These are phyloP conservation scores for Umbellularia californica DNA, from an alignment of 164 flowering plant species.

Conservation along the genomic window DNA sequence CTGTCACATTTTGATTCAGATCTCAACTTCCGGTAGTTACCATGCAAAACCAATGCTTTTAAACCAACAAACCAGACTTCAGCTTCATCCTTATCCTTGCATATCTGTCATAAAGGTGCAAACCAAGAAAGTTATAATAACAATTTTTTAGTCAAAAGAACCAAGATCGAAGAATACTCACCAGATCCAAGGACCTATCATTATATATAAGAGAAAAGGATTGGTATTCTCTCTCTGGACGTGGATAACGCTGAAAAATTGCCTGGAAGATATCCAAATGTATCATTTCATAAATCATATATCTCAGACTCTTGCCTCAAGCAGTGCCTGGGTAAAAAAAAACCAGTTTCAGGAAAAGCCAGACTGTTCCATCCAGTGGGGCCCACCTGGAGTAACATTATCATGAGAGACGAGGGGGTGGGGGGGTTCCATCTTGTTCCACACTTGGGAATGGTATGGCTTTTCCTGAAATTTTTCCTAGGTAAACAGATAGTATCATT, in stretches of 20 bases:
- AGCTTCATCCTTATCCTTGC: slow-evolving; percentile 96
- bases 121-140: slow-evolving; percentile 2
- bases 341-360: no score
- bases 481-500: no score
- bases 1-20: slow-evolving; percentile 42
- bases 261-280: slow-evolving; percentile 44
- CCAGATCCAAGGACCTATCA: slow-evolving; percentile 89
- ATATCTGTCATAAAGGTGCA: slow-evolving; percentile 53
- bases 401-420: no score
- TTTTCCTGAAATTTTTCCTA: no score
- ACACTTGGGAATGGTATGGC: no score
- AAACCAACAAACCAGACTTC: slow-evolving; percentile 94
- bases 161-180: slow-evolving; percentile 24
- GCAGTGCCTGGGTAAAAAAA: no score
- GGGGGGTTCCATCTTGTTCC: no score
- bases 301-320: no score
- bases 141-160: background rate
- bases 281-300: slow-evolving; percentile 1
- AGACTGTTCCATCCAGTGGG: no score
- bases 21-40: slow-evolving; percentile 40
- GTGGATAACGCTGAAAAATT: slow-evolving; percentile 85
- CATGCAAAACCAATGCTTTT: slow-evolving; percentile 64
- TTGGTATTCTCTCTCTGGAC: slow-evolving; percentile 92
- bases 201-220: slow-evolving; percentile 79
- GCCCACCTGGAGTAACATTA: no score